Evolutionary conservation across 176 grass and related monocot genomes (phyloP).

Genomic region (Zoysia pacifica): DNA sequence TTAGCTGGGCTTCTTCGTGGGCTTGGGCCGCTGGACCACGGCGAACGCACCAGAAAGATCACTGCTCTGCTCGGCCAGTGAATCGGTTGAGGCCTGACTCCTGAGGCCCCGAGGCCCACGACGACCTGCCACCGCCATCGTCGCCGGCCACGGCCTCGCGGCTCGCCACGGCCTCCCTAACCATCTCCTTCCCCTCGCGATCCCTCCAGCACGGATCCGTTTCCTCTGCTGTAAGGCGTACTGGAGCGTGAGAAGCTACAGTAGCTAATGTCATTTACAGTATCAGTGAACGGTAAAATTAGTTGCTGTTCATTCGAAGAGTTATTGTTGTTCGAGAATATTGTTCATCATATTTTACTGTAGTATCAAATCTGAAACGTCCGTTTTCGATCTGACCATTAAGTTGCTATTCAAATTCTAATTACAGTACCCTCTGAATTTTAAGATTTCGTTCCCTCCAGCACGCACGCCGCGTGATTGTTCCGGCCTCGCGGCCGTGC

Average conservation of each 20-base stretch:
- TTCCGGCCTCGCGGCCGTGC: slow-evolving; percentile 22
- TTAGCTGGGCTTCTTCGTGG: not conserved
- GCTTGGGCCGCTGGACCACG: slow-evolving; percentile 30
- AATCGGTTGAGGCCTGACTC: not conserved
- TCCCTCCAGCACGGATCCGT: slow-evolving; percentile 8
- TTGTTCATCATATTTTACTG: too few species aligned
- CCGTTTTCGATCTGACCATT: too few species aligned
- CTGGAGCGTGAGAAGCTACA: too few species aligned
- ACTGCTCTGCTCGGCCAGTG: not conserved
- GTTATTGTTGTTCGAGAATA: too few species aligned
- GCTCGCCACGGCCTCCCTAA: too few species aligned
- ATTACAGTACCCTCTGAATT: too few species aligned
- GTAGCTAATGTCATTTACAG: too few species aligned
- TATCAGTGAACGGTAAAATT: too few species aligned
- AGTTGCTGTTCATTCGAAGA: too few species aligned
- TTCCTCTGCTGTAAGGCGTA: too few species aligned
- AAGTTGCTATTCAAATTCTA: too few species aligned
- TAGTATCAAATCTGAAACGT: too few species aligned
- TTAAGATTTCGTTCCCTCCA: not conserved
- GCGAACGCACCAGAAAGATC: not conserved
- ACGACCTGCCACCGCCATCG: slow-evolving; percentile 50
- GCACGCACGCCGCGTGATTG: slow-evolving; percentile 28
- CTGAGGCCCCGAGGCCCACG: not conserved
- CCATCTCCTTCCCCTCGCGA: slow-evolving; percentile 20
- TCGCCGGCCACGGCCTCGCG: slow-evolving; percentile 44